Evolutionary conservation across 352 stramenopile genomes (phyloP), one percentile per base, ranked within the genome.

Genomic region (Bremia lactucae): DNA sequence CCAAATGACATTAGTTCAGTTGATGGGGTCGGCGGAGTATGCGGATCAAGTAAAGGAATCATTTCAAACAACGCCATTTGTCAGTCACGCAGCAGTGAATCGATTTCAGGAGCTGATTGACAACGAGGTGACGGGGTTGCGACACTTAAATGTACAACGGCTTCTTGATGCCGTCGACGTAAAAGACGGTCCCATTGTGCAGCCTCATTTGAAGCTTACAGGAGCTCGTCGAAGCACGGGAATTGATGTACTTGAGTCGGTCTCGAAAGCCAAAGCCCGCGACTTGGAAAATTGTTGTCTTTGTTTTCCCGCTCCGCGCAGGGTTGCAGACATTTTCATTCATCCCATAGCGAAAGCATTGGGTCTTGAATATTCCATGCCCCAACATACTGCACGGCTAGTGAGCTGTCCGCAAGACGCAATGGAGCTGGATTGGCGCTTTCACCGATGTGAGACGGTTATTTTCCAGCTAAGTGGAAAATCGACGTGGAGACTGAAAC

Each of bases 391-490:
- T 0, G 48, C 44, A 0, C 50, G 31, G 23, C 16, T 67, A 2
- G 44, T 55, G 36, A 52, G 36, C 37, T 62, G 44, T 15, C 55
- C 47, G 20, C 19, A 31, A 39, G 29, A 36, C 2, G 23, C 13
- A 9, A 11, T 24, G 4, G 22, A 48, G 41, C n/a, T 58, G 3
- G 48, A 65, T 7, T 84, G 67, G 71, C 69, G 56, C n/a, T 71
- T 71, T 24, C 57, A 65, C 24, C 50, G 44, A 10, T 46, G 28
- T 0, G 57, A 83, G 33, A 59, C 18, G 0, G 57, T 87, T 25
- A 40, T 75, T 2, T 53, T 87, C 10, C 52, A 62, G 10, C 42
- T 83, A 3, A 38, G 31, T 2, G 74, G 71, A 0, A 66, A 61
- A 1, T 23, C 43, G 0, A 0, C 43, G 18, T 78, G 64, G 62